phyloP scores from a whole-genome alignment of 495 filamentous ascomycete genomes.

The Parathielavia appendiculata region DNA sequence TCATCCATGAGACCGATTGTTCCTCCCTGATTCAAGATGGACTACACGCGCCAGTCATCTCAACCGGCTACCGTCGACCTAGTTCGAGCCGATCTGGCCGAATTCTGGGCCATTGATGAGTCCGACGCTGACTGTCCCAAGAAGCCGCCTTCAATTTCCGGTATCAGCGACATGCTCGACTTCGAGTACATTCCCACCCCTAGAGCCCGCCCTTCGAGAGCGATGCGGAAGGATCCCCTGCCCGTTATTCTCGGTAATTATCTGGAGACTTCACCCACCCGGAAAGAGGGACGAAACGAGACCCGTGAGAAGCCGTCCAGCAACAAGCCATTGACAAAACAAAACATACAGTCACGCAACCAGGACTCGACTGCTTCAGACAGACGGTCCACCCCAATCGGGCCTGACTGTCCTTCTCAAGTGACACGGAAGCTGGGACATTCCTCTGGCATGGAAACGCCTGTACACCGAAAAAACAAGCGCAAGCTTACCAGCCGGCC shows the following conservation, averaged over 20 bases:
- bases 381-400: too few species aligned
- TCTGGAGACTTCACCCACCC: constrained; percentile 6
- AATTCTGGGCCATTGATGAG: constrained; percentile 4
- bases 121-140: neutral
- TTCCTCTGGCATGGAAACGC: neutral
- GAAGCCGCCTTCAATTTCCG: neutral
- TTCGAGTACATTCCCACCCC: constrained; percentile 7
- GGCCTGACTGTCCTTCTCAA: neutral
- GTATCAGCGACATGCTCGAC: constrained; percentile 8
- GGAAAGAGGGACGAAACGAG: neutral
- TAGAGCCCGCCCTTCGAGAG: neutral
- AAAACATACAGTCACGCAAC: neutral
- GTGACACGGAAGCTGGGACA: neutral
- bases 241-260: constrained; percentile 6
- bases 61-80: constrained; percentile 15
- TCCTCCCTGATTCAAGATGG: neutral
- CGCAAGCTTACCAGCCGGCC: neutral
- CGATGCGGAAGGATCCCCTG: constrained; percentile 7
- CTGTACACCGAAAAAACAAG: neutral
- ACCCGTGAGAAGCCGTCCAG: neutral
- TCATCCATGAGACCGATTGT: neutral
- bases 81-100: constrained; percentile 13
- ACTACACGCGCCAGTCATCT: constrained; percentile 4
- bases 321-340: neutral
- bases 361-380: neutral